Percentiles rank a stretch among this genome's conserved stretches.
These are phyloP conservation scores for Penicillium sp. DNA, from an alignment of 2,329 filamentous ascomycete genomes.

Conservation along the genomic window DNA sequence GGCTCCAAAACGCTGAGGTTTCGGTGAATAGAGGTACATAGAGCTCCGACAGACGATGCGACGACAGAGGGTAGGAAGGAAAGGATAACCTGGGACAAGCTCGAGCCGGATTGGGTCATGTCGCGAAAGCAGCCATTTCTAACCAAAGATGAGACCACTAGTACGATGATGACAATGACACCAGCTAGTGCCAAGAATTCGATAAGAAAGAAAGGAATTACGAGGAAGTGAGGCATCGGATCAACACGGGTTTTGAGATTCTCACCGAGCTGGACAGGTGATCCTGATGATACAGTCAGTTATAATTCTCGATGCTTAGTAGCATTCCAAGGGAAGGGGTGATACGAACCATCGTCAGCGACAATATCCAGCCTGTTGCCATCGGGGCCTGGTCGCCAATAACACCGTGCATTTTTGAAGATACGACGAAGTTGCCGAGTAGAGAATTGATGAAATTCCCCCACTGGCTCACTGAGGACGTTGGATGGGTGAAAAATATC, in stretches of 20 bases:
- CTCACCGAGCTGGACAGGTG: constrained; percentile 27
- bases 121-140: constrained; percentile 34
- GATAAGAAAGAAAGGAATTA: constrained; percentile 36
- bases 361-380: constrained; percentile 34
- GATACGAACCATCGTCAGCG: constrained; percentile 28
- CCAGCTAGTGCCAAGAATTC: constrained; percentile 35
- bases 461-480: constrained; percentile 27
- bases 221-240: constrained; percentile 36
- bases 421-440: constrained; percentile 34
- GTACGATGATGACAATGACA: constrained; percentile 33
- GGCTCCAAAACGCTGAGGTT: constrained; percentile 38
- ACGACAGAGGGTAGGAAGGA: constrained; percentile 36
- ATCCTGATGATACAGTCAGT: constrained; percentile 16
- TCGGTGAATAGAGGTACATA: constrained; percentile 37
- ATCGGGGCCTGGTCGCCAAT: constrained; percentile 30
- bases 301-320: background rate
- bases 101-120: constrained; percentile 34
- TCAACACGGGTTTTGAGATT: constrained; percentile 28
- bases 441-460: constrained; percentile 36
- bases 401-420: constrained; percentile 30
- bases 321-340: background rate
- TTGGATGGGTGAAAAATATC: constrained; percentile 33
- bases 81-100: constrained; percentile 32
- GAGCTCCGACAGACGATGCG: constrained; percentile 33
- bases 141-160: constrained; percentile 31